Evolutionary conservation across 768 basidiomycete species (phyloP).

Genomic region (Suillus sp.): DNA sequence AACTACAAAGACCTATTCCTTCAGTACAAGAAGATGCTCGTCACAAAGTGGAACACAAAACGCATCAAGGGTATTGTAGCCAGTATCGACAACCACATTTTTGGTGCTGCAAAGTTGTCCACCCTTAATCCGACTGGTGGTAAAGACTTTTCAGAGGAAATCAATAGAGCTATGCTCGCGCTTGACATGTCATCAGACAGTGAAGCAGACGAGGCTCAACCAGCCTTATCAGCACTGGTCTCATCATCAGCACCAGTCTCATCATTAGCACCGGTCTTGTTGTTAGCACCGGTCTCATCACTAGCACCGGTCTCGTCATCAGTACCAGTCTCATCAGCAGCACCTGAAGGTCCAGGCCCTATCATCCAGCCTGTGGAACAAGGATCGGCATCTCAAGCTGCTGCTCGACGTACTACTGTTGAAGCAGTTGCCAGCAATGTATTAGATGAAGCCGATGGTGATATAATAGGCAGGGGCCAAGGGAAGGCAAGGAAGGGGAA

Average conservation of each 20-base stretch:
- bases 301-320: too few species aligned
- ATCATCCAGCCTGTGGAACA: background rate
- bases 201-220: background rate
- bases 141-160: background rate
- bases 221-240: background rate
- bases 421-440: background rate
- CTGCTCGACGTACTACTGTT: background rate
- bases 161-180: background rate
- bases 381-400: background rate
- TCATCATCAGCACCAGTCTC: background rate
- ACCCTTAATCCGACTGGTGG: background rate
- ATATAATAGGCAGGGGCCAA: background rate
- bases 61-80: background rate
- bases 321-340: background rate
- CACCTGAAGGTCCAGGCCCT: background rate
- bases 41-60: background rate
- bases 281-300: too few species aligned
- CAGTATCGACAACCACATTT: background rate
- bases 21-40: constrained; percentile 8
- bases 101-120: background rate
- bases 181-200: background rate
- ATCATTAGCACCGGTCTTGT: background rate
- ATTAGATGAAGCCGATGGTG: background rate
- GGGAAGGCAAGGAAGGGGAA: background rate
- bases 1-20: constrained; percentile 3